phyloP scores from a whole-genome alignment of 352 stramenopile genomes.

The Heterotrichella gracilis region DNA sequence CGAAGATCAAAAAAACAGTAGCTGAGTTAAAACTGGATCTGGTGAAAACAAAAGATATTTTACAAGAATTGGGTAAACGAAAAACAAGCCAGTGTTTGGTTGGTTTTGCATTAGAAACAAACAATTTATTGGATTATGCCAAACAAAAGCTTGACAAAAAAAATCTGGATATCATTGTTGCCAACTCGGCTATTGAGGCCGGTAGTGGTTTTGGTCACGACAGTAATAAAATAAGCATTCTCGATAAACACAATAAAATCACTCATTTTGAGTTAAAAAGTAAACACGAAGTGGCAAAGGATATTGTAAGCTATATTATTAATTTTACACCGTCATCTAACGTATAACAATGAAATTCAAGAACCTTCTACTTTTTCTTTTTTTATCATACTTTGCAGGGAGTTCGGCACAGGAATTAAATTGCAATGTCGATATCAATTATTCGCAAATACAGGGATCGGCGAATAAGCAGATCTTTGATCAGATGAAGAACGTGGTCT shows the following conservation, averaged over 20 bases:
- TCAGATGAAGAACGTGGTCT: neutral
- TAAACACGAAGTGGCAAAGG: neutral
- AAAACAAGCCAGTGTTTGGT: neutral
- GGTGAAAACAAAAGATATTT: constrained; percentile 5
- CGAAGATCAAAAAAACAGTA: neutral
- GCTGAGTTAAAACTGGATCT: neutral
- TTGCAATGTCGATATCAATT: neutral
- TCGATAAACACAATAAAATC: neutral
- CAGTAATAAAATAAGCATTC: neutral
- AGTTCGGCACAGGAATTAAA: too few species aligned
- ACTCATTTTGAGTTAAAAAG: neutral
- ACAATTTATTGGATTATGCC: neutral
- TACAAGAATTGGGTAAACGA: neutral
- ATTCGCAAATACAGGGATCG: neutral
- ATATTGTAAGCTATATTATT: constrained; percentile 8
- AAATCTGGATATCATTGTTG: neutral
- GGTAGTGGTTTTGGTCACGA: neutral
- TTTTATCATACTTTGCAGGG: too few species aligned
- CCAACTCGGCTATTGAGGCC: neutral
- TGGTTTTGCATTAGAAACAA: neutral
- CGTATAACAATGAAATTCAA: too few species aligned
- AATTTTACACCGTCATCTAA: too few species aligned
- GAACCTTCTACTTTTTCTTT: too few species aligned
- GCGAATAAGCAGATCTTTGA: constrained; percentile 1
- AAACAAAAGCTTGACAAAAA: neutral